A percentile compares a stretch with the other conserved stretches of the same genome.
Evolutionary conservation across 2,329 filamentous ascomycete genomes (phyloP).

Genomic region (Phyllosticta capitalensis): DNA sequence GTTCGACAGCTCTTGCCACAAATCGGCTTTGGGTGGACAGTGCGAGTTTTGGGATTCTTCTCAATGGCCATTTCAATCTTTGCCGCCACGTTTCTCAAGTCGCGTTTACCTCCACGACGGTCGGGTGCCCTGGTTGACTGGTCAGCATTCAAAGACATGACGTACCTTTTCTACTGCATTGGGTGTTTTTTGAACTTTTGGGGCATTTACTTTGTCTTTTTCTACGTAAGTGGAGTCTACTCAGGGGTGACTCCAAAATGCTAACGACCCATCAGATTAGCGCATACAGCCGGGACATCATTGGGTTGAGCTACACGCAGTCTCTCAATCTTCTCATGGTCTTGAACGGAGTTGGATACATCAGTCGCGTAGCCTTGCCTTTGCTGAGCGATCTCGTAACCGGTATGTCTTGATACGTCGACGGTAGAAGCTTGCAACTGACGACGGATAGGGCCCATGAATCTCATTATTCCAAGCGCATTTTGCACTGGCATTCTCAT

Average conservation of each 20-base stretch:
- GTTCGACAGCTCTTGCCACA: constrained; percentile 45
- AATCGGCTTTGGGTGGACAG: constrained; percentile 56
- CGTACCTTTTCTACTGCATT: constrained; percentile 11
- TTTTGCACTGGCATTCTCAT: constrained; percentile 9
- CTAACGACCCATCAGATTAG: constrained; percentile 6
- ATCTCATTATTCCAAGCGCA: constrained; percentile 9
- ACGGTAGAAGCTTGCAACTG: background rate
- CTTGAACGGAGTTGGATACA: constrained; percentile 52
- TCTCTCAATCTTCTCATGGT: constrained; percentile 54
- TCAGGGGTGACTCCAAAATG: background rate
- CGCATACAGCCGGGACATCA: constrained; percentile 11
- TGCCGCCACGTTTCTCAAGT: constrained; percentile 30
- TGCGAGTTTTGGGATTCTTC: constrained; percentile 53
- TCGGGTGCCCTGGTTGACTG: constrained; percentile 25
- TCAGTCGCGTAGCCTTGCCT: constrained; percentile 51
- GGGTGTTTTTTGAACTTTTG: constrained; percentile 13
- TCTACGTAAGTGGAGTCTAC: constrained; percentile 9
- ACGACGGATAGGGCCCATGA: constrained; percentile 1
- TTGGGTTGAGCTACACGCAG: constrained; percentile 32
- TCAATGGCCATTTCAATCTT: constrained; percentile 37
- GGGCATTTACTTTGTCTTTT: constrained; percentile 12
- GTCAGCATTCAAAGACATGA: constrained; percentile 10
- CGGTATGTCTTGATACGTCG: background rate
- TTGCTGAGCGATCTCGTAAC: constrained; percentile 43
- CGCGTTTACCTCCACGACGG: constrained; percentile 34